A percentile compares a stretch with the other conserved stretches of the same genome.
Evolutionary conservation across 208 protist species (phyloP).

Genomic region (Crithidia brevicula): DNA sequence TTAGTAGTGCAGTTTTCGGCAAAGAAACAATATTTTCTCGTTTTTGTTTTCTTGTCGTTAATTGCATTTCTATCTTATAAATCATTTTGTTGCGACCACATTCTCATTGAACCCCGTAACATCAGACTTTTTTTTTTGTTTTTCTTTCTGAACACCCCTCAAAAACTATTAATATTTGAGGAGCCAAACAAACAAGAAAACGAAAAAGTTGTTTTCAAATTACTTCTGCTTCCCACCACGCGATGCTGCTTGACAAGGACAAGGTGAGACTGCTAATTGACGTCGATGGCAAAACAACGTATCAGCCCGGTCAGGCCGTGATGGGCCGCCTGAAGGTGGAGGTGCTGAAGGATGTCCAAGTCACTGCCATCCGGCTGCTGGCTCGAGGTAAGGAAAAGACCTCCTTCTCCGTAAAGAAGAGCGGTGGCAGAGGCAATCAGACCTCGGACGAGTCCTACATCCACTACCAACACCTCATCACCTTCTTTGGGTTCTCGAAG

Average conservation of each 20-base stretch:
- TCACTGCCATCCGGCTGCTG: slow-evolving; percentile 40
- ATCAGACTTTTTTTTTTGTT: slow-evolving; percentile 2
- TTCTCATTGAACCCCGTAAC: too few species aligned
- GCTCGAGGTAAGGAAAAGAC: slow-evolving; percentile 40
- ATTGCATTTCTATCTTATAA: too few species aligned
- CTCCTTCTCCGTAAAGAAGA: slow-evolving; percentile 28
- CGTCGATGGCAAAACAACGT: slow-evolving; percentile 19
- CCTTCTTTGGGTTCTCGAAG: slow-evolving; percentile 50
- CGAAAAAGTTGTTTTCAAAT: too few species aligned
- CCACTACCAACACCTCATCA: slow-evolving; percentile 48
- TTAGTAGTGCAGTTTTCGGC: too few species aligned
- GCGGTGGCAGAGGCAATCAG: slow-evolving; percentile 2
- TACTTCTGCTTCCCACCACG: too few species aligned
- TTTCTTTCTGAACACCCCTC: slow-evolving; percentile 1
- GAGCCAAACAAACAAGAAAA: too few species aligned
- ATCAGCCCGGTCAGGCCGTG: slow-evolving; percentile 34
- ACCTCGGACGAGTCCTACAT: slow-evolving; percentile 20
- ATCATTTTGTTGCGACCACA: too few species aligned
- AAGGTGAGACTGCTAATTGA: slow-evolving; percentile 32
- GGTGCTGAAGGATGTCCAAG: slow-evolving; percentile 31
- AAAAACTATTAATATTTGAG: too few species aligned
- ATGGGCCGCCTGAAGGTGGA: slow-evolving; percentile 27
- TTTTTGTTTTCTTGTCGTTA: too few species aligned
- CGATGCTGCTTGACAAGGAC: slow-evolving; percentile 29
- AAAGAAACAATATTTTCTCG: too few species aligned